phyloP scores from a whole-genome alignment of 2,329 filamentous ascomycete genomes.

The Xylariaceae sp. region DNA sequence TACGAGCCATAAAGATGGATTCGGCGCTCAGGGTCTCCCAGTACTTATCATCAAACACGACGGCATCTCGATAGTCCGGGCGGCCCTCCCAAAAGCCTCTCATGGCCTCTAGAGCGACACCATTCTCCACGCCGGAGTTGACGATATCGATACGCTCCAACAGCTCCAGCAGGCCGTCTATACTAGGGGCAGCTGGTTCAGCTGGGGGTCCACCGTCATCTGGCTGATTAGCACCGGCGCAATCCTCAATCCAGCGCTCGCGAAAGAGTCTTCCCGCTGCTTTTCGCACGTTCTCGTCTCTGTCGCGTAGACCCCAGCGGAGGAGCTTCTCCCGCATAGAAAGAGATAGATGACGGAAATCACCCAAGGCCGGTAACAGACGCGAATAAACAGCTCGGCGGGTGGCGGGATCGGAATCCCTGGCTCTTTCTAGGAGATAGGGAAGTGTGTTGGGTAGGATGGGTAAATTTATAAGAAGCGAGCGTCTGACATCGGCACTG shows the following conservation, averaged over 20 bases:
- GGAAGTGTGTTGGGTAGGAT: conserved; percentile 78
- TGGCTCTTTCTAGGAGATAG: conserved; percentile 82
- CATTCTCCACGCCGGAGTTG: conserved; percentile 83
- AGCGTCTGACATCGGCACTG: conserved; percentile 86
- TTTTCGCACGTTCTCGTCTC: conserved; percentile 91
- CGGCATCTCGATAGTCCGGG: conserved; percentile 71
- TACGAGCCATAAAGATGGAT: conserved; percentile 83
- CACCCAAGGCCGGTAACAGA: conserved; percentile 80
- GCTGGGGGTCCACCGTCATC: conserved; percentile 52
- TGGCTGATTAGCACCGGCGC: conserved; percentile 63
- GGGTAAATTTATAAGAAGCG: conserved; percentile 85
- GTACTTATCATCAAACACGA: conserved; percentile 68
- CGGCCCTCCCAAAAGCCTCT: conserved; percentile 92
- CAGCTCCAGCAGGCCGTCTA: conserved; percentile 83
- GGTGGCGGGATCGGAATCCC: conserved; percentile 82
- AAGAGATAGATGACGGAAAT: conserved; percentile 89
- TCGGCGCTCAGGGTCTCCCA: conserved; percentile 82
- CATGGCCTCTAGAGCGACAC: conserved; percentile 92
- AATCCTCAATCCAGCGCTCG: conserved; percentile 97
- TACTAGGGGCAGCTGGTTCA: conserved; percentile 59
- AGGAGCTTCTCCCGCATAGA: conserved; percentile 94
- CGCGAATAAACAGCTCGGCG: conserved; percentile 82
- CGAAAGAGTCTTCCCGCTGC: conserved; percentile 86
- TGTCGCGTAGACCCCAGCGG: conserved; percentile 88
- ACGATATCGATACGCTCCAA: conserved; percentile 91